Percentiles rank a stretch among this genome's conserved stretches.
Conservation (phyloP, 2,329 filamentous ascomycete species). For the Sclerotinia spermophila region DNA sequence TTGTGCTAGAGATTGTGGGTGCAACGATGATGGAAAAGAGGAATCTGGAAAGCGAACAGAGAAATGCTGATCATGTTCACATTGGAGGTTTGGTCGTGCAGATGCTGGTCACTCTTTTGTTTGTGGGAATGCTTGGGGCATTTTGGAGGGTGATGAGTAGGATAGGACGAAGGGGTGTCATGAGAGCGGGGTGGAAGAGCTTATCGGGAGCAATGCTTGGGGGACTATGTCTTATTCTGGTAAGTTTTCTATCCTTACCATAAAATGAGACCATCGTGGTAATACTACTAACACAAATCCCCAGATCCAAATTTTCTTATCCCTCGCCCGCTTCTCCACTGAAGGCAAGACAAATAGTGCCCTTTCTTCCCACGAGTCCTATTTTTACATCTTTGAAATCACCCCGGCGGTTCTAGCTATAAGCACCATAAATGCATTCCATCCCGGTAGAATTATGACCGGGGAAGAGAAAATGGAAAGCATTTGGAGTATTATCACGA, state of each 20-base stretch:
- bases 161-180: neutral
- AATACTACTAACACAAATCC: neutral
- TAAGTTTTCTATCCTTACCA: neutral
- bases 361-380: neutral
- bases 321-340: neutral
- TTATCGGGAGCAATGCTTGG: neutral
- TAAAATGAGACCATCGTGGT: neutral
- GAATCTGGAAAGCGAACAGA: neutral
- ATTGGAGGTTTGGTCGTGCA: slow-evolving; percentile 53
- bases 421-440: neutral
- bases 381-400: neutral
- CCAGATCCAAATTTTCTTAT: neutral
- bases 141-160: neutral
- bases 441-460: neutral
- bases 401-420: neutral
- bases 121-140: slow-evolving; percentile 28
- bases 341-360: neutral
- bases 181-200: neutral
- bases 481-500: neutral
- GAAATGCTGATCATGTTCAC: slow-evolving; percentile 44
- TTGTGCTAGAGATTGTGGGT: neutral
- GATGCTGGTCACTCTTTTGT: slow-evolving; percentile 47
- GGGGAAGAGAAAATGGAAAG: neutral
- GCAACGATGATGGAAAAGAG: neutral
- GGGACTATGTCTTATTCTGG: neutral